Evolutionary conservation across 371 early-diverging fungal genomes (phyloP).

Genomic region (Actinomortierella ambigua): DNA sequence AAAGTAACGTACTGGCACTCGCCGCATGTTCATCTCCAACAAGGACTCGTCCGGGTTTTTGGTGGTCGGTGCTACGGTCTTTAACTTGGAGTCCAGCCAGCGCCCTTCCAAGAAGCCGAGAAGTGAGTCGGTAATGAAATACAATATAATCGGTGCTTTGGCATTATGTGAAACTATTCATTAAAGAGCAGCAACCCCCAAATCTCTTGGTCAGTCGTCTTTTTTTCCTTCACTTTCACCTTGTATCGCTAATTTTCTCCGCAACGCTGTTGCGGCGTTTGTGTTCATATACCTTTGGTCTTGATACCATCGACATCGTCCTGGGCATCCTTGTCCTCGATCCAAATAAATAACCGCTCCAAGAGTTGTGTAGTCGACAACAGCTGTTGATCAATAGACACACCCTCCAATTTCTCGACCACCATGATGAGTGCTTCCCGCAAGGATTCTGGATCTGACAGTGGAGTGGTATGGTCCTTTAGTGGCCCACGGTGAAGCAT

Average conservation of each 20-base stretch:
- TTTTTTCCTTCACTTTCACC: not conserved
- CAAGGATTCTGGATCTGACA: constrained; percentile 29
- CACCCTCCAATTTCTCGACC: constrained; percentile 16
- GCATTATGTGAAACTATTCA: constrained; percentile 19
- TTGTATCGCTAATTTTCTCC: not conserved
- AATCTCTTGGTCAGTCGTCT: no score
- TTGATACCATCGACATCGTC: constrained; percentile 31
- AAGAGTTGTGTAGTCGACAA: constrained; percentile 26
- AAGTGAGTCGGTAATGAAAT: constrained; percentile 25
- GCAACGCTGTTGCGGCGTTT: not conserved
- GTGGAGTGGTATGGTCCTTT: constrained; percentile 3
- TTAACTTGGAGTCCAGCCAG: constrained; percentile 19
- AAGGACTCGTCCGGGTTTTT: constrained; percentile 17
- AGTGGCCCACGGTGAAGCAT: constrained; percentile 43
- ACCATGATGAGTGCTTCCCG: constrained; percentile 25
- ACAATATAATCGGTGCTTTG: constrained; percentile 24
- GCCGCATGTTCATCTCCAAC: constrained; percentile 26
- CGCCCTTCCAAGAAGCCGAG: constrained; percentile 37
- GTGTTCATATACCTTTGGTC: constrained; percentile 14
- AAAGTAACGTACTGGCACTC: constrained; percentile 29
- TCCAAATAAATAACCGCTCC: constrained; percentile 38
- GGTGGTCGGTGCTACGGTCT: constrained; percentile 9
- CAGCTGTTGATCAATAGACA: constrained; percentile 29
- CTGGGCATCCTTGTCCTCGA: constrained; percentile 16
- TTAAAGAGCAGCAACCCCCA: not conserved